Evolutionary conservation across 1,284 basidiomycete genomes (phyloP), one percentile per base, ranked within the genome.

Genomic region (Cryptococcus depauperatus): DNA sequence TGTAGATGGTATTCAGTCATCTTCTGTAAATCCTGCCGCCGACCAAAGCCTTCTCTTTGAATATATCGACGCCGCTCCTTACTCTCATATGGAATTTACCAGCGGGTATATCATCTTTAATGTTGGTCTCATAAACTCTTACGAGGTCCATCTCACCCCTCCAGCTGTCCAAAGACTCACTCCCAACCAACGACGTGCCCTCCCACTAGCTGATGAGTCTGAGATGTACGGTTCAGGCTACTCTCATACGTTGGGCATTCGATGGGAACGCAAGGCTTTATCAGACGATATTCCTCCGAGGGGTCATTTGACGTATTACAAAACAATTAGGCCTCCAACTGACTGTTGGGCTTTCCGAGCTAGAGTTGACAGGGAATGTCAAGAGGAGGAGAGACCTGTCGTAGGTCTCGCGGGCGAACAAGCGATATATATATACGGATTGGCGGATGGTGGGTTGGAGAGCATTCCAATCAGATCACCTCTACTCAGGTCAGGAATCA

Each of bases 71-170:
- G 44, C 59, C 0, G 40, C 44, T 3, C 35, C 50, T 0, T 60
- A 48, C 21, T 53, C 65, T 3, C 66, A 69, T 46, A 39, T 69
- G 4, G 66, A 69, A 34, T 61, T 62, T n/a, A 58, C 53, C 13
- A 56, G 56, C 4, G 66, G 66, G 1, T 58, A 55, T 33, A 50
- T 54, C 3, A 51, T 61, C n/a, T 67, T 69, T 43, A 54, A 64
- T 27, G 41, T 44, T 1, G 49, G 35, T 22, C 25, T 30, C 10
- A 11, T n/a, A 14, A n/a, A 47, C 25, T 29, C 26, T 16, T 33
- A 41, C 21, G 50, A 52, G 35, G 43, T 52, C 22, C 48, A 50
- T 32, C 30, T 48, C 22, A 52, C 51, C 21, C 51, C 48, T 6
- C 23, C 43, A 3, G 44, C 50, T 21, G 28, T 44, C 2, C 19